These are phyloP conservation scores for Pseudogymnoascus sp. DNA, from an alignment of 2,329 filamentous ascomycete species.

Conservation along the genomic window DNA sequence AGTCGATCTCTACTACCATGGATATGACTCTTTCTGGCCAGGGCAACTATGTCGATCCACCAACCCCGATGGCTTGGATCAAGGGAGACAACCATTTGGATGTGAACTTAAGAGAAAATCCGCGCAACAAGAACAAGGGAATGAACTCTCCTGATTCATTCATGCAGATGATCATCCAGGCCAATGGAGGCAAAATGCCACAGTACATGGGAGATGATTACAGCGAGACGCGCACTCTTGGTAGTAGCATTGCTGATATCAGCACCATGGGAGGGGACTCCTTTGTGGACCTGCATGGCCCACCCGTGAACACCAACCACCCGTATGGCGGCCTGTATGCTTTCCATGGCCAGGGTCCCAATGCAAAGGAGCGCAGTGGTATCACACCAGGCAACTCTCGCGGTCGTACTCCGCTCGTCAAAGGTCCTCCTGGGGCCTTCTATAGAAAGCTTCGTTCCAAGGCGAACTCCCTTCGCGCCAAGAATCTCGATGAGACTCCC, in stretches of 20 bases:
- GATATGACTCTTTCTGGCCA: not conserved
- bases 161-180: not conserved
- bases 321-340: not conserved
- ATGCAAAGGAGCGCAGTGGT: not conserved
- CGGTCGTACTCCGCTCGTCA: constrained; percentile 15
- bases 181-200: not conserved
- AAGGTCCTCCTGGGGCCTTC: constrained; percentile 21
- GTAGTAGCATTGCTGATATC: not conserved
- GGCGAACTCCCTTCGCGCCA: constrained; percentile 6
- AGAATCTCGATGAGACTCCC: not conserved
- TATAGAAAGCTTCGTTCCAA: constrained; percentile 19
- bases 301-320: not conserved
- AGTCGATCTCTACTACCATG: not conserved
- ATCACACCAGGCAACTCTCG: not conserved
- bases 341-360: not conserved
- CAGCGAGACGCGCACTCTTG: not conserved
- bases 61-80: not conserved
- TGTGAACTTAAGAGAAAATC: not conserved
- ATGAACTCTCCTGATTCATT: not conserved
- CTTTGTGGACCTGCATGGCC: not conserved
- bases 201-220: constrained; percentile 1
- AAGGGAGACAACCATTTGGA: not conserved
- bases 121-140: not conserved
- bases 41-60: not conserved
- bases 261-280: not conserved